A percentile compares a stretch with the other conserved stretches of the same genome.
Evolutionary conservation across 2,329 filamentous ascomycete species (phyloP).

Genomic region (Elsinoe ampelina): DNA sequence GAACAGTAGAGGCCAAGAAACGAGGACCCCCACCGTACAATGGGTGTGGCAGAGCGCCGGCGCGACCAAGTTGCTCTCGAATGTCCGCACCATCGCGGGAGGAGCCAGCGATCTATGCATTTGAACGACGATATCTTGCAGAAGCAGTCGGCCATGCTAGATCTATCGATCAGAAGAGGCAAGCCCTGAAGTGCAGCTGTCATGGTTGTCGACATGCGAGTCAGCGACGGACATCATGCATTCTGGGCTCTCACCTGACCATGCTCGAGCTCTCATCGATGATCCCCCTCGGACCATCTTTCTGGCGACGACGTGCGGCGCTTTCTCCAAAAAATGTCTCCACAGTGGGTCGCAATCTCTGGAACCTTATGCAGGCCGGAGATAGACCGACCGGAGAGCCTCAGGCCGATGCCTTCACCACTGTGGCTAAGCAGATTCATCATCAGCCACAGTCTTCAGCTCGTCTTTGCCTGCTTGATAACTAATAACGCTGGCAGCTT

Average conservation of each 20-base stretch:
- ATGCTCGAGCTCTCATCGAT: background rate
- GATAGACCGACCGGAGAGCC: no score
- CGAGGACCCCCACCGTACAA: background rate
- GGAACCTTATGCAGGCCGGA: no score
- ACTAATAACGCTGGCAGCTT: background rate
- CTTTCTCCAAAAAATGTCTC: no score
- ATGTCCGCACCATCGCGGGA: slow-evolving; percentile 1
- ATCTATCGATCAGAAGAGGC: slow-evolving; percentile 4
- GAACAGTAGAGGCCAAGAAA: background rate
- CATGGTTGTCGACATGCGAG: background rate
- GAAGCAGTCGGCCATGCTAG: background rate
- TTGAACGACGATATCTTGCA: background rate
- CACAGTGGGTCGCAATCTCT: no score
- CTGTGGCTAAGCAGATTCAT: background rate
- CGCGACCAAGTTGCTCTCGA: background rate
- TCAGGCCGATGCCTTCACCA: background rate
- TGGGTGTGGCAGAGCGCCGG: slow-evolving; percentile 8
- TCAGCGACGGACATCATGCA: background rate
- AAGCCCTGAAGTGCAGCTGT: background rate
- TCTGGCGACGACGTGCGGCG: background rate
- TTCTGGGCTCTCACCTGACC: background rate
- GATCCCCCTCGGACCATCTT: background rate
- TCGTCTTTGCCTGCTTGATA: background rate
- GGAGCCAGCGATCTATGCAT: background rate
- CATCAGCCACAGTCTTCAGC: background rate